A percentile compares a stretch with the other conserved stretches of the same genome.
Conservation (phyloP, 2,329 filamentous ascomycete species). For the Ceratocystis colombiana region DNA sequence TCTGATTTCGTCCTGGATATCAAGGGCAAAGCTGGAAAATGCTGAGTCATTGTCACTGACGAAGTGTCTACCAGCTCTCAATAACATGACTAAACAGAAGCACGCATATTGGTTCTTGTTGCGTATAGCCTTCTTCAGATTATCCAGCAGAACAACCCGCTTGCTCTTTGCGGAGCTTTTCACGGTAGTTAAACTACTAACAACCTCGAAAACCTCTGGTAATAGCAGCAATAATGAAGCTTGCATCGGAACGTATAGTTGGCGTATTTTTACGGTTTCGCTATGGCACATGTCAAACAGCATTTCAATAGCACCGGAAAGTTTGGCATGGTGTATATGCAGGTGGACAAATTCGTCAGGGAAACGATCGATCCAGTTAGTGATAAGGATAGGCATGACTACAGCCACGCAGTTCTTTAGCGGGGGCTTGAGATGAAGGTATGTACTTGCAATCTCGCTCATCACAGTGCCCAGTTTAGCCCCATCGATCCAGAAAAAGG, state of each 20-base stretch:
- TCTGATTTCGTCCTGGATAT: conserved; percentile 58
- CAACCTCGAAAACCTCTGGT: conserved; percentile 60
- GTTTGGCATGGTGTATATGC: conserved; percentile 49
- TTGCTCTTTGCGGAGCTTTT: conserved; percentile 54
- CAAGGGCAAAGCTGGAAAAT: conserved; percentile 56
- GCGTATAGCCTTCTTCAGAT: conserved; percentile 50
- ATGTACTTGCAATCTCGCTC: conserved; percentile 56
- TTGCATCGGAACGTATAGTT: conserved; percentile 51
- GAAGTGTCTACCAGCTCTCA: conserved; percentile 56
- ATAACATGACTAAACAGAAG: conserved; percentile 53
- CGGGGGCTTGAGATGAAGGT: conserved; percentile 53
- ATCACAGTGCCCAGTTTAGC: conserved; percentile 52
- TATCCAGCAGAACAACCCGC: conserved; percentile 56
- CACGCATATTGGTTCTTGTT: conserved; percentile 57
- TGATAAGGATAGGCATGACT: conserved; percentile 52
- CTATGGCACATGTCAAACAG: conserved; percentile 60
- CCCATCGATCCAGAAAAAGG: conserved; percentile 55
- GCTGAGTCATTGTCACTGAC: conserved; percentile 52
- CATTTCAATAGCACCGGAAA: conserved; percentile 57
- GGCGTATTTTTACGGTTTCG: conserved; percentile 45
- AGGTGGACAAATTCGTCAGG: conserved; percentile 55
- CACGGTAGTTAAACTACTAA: conserved; percentile 54
- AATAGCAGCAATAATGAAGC: conserved; percentile 52
- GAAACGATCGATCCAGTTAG: conserved; percentile 55
- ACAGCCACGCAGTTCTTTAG: conserved; percentile 56